Base-by-base conservation (phyloP, 352 stramenopile species). In the Phytopythium montanum region DNA sequence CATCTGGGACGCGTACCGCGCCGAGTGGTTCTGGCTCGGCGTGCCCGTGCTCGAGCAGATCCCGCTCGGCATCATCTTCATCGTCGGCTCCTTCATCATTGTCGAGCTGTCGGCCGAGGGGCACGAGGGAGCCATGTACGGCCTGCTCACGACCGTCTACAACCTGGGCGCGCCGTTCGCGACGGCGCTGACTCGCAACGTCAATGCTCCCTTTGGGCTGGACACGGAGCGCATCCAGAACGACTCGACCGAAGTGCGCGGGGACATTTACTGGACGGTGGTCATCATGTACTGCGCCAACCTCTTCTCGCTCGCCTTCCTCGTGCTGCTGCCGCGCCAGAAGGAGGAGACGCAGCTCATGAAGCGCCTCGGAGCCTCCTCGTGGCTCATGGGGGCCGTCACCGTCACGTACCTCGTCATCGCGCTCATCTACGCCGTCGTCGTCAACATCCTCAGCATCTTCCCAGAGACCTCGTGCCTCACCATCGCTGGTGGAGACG, bases 291-390 rank as follows among this genome's bases (percentile, higher is more conserved):
- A 79, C 60, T 56, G 26, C 42, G 44, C 74, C 60, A 81, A 85
- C 39, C 54, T 90, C 26, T 62, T 80, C 34, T 84, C 76, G 41
- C 63, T 88, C 13, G 49, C 52, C 23, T 85, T 78, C 50, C 61
- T 90, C 36, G 28, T 75, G 5, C 69, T 87, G 57, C 71, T 90
- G 42, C 81, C 81, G 31, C 74, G 74, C 3, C 81, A 90, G 64
- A 90, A 90, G 62, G 68, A 77, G 51, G 65, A 87, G 60, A 79
- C 78, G 2, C 81, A 87, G 61, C 61, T 75, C 42, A 77, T 90
- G 63, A 90, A 90, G 72, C 70, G 69, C 41, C 64, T 78, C 34
- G 80, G 77, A 19, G 76, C 76, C 48, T 86, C 69, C 19, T 80
- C 69, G 51, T 70, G 69, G 49, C 61, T 81, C n/a, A 79, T 88